These are phyloP conservation scores for Cytospora mali DNA, from an alignment of 2,329 filamentous ascomycete species.

Conservation along the genomic window DNA sequence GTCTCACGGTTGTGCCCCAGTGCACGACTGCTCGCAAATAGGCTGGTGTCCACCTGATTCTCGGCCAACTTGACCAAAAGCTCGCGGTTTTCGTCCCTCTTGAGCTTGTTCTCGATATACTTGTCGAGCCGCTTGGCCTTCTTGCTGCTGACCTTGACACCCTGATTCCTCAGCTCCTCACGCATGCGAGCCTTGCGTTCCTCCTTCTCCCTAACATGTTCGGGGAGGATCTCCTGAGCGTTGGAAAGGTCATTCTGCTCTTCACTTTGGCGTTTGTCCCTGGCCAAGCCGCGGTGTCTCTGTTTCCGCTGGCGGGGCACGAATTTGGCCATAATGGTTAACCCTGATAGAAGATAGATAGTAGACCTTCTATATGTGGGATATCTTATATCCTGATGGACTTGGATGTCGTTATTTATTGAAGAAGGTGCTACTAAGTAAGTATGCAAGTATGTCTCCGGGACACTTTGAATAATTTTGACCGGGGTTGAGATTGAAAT, in stretches of 20 bases:
- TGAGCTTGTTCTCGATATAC: conserved; percentile 84
- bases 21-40: conserved; percentile 76
- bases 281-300: conserved; percentile 70
- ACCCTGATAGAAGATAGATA: neutral
- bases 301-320: conserved; percentile 69
- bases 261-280: conserved; percentile 51
- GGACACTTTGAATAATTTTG: neutral
- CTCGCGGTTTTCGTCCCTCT: conserved; percentile 87
- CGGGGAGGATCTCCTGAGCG: conserved; percentile 52
- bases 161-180: conserved; percentile 54
- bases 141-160: conserved; percentile 61
- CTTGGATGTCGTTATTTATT: neutral
- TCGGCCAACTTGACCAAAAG: conserved; percentile 81
- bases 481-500: neutral
- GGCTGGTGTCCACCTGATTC: conserved; percentile 77
- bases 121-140: conserved; percentile 70
- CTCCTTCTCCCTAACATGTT: conserved; percentile 51
- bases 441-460: neutral
- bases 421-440: neutral
- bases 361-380: neutral
- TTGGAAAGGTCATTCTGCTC: conserved; percentile 56
- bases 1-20: conserved; percentile 73
- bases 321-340: conserved; percentile 44
- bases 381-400: neutral
- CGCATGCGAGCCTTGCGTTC: conserved; percentile 59